Percentiles rank a stretch among this genome's conserved stretches.
These are phyloP conservation scores for Cystofilobasidium bisporidii DNA, from an alignment of 768 basidiomycete genomes.

Conservation along the genomic window DNA sequence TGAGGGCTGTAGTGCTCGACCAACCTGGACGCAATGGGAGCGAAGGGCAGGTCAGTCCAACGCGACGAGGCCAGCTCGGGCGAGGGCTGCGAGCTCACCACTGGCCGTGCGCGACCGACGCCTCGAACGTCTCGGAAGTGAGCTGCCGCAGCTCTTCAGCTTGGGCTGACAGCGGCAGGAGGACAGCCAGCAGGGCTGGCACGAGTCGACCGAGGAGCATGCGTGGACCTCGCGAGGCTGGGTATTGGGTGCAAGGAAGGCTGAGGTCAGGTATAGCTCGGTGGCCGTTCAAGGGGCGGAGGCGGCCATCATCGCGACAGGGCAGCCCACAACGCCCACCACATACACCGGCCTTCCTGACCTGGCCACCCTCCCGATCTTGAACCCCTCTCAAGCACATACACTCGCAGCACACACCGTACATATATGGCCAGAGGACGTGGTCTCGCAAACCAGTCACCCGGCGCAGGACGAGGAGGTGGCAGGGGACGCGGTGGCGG, in stretches of 20 bases:
- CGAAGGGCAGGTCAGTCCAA: background rate
- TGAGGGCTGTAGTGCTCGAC: slow-evolving; percentile 82
- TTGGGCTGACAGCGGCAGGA: background rate
- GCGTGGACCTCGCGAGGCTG: too few relatives aligned
- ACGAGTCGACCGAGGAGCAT: background rate
- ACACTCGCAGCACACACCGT: background rate
- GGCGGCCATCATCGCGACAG: too few relatives aligned
- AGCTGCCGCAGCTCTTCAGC: slow-evolving; percentile 32
- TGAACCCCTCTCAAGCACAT: background rate
- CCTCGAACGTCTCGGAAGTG: slow-evolving; percentile 38
- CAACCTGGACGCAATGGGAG: slow-evolving; percentile 45
- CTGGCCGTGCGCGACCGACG: slow-evolving; percentile 34
- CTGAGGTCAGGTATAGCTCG: background rate
- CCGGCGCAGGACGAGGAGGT: slow-evolving; percentile 4
- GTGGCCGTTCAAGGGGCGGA: too few relatives aligned
- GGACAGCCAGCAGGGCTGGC: background rate
- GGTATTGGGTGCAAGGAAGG: background rate
- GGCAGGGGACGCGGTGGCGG: slow-evolving; percentile 5
- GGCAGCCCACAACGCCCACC: too few relatives aligned
- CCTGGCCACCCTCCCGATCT: too few relatives aligned
- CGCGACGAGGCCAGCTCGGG: too few relatives aligned
- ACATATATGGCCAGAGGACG: slow-evolving; percentile 3
- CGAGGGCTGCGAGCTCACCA: slow-evolving; percentile 39
- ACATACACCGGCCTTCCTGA: too few relatives aligned
- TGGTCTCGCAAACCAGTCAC: background rate